These are phyloP conservation scores for Ascochyta lentis DNA, from an alignment of 2,329 filamentous ascomycete genomes.

Conservation along the genomic window DNA sequence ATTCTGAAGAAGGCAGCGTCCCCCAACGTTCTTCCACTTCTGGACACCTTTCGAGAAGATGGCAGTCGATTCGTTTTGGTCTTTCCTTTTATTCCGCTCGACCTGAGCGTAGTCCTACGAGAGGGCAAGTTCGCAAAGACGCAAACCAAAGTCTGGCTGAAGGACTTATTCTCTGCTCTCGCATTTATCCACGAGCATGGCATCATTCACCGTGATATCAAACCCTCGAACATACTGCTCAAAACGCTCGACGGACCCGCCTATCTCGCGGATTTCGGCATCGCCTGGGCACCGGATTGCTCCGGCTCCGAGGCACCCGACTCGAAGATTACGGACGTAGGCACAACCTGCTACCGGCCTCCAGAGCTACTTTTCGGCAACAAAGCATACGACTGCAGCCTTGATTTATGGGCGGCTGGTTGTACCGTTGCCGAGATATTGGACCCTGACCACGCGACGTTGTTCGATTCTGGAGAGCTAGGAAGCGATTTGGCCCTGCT, in stretches of 20 bases:
- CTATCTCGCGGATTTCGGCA: conserved; percentile 89
- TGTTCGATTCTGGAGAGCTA: conserved; percentile 89
- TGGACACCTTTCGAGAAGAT: conserved; percentile 74
- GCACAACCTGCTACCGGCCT: conserved; percentile 87
- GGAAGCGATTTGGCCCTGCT: conserved; percentile 93
- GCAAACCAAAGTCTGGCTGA: conserved; percentile 61
- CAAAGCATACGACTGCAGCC: conserved; percentile 69
- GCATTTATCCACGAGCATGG: conserved; percentile 72
- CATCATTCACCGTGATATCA: conserved; percentile 93
- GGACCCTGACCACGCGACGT: conserved; percentile 60
- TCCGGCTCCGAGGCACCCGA: conserved; percentile 66
- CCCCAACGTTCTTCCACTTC: conserved; percentile 68
- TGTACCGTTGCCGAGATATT: conserved; percentile 81
- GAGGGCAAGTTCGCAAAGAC: conserved; percentile 48
- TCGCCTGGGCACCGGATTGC: conserved; percentile 75
- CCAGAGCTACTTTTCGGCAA: conserved; percentile 91
- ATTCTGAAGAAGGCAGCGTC: conserved; percentile 69
- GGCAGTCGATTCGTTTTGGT: conserved; percentile 77
- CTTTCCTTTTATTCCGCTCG: conserved; percentile 82
- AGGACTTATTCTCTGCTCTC: conserved; percentile 74
- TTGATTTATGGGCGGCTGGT: conserved; percentile 92
- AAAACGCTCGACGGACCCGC: conserved; percentile 71
- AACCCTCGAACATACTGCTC: conserved; percentile 87
- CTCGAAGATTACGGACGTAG: conserved; percentile 87
- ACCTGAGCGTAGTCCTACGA: conserved; percentile 72